Percentiles rank a stretch among this genome's conserved stretches.
phyloP scores from a whole-genome alignment of 331 rosid genomes.

The Acacia concinna region DNA sequence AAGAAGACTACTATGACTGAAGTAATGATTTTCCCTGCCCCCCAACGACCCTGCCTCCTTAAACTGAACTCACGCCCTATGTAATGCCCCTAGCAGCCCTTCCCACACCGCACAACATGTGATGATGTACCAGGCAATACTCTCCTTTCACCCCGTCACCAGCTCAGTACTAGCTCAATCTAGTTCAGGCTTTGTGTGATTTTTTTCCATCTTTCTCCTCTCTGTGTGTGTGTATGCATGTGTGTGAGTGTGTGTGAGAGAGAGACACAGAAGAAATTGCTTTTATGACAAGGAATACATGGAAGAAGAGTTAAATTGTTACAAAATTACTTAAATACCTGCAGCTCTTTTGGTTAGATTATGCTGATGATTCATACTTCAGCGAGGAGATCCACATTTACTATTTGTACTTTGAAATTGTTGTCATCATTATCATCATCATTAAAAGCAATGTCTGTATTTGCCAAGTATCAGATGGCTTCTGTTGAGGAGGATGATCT shows the following conservation, averaged over 20 bases:
- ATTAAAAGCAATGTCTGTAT: conserved; percentile 10
- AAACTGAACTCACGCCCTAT: neutral
- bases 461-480: conserved; percentile 64
- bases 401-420: conserved; percentile 7
- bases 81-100: neutral
- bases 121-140: neutral
- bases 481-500: conserved; percentile 99
- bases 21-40: neutral
- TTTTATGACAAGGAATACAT: neutral
- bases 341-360: neutral
- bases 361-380: neutral
- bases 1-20: neutral
- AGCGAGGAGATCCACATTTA: neutral
- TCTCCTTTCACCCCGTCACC: neutral
- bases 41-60: neutral
- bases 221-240: too few relatives aligned
- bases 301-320: neutral
- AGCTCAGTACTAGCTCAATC: neutral
- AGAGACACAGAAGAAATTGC: neutral
- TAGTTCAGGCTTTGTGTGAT: neutral
- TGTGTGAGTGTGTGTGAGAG: neutral
- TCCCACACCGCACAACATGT: neutral
- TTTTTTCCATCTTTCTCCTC: neutral
- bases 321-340: neutral
- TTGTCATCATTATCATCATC: neutral